Base-by-base conservation (phyloP, 2,329 filamentous ascomycete species). In the Aphanocladium album region DNA sequence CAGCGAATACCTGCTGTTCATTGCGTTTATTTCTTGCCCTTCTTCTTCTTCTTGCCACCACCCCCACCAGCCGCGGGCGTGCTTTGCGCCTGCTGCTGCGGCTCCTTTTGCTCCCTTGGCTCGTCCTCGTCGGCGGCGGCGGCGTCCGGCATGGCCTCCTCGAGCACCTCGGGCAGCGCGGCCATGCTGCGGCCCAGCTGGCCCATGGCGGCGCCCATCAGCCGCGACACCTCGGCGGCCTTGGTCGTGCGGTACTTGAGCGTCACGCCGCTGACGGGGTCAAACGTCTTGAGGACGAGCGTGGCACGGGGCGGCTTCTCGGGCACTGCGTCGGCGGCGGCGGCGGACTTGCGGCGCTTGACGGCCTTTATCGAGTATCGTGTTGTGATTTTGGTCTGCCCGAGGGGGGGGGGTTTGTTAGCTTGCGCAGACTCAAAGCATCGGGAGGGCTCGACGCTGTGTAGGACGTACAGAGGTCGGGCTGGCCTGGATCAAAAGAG, bases 161-260 rank as follows among this genome's bases (percentile, higher is more conserved):
- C 79, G 49, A 66, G 70, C 27, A 71, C 69, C 19, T 74, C 75
- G 57, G 79, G 77, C 66, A 88, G 70, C 37, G 80, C 84, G 16
- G 83, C 84, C 80, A 89, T 88, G 61, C 80, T 83, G 59, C 86
- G 82, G n/a, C 88, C 91, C 66, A 97, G 75, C 61, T 84, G 83
- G 0, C 91, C 92, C 64, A 99, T 74, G 47, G 88, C 85, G 56
- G 86, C 84, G 63, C 71, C 66, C 61, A 99, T 84, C 68, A 99
- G 77, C 30, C 95, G 82, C 25, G 89, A 88, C 11, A 99, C 92
- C 76, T 98, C 93, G 21, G 91, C 90, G 21, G 89, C 91, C 76
- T 96, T 96, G 71, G 88, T 89, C 39, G 95, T 99, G 72, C 85
- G 83, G 80, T 97, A 98, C 77, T 97, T 96, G 64, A 99, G 82